Evolutionary conservation across 768 basidiomycete genomes (phyloP).

Genomic region (Coprinopsis strossmayeri): DNA sequence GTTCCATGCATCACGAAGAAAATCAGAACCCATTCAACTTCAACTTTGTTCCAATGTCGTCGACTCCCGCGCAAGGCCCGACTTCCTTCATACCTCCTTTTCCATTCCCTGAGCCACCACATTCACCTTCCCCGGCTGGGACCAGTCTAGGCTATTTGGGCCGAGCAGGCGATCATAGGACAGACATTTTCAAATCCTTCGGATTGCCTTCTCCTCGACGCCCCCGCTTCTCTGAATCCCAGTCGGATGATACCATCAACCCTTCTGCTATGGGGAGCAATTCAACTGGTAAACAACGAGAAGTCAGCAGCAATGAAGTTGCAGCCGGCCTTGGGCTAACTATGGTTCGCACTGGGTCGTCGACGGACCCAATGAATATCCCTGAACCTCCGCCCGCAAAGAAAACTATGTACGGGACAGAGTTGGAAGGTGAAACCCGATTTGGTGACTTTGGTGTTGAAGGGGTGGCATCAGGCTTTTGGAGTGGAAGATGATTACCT

Average conservation of each 20-base stretch:
- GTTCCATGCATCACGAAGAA: slow-evolving; percentile 43
- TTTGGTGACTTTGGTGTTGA: slow-evolving; percentile 83
- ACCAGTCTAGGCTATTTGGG: slow-evolving; percentile 19
- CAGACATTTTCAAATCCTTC: slow-evolving; percentile 41
- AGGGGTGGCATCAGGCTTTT: slow-evolving; percentile 68
- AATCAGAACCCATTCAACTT: slow-evolving; percentile 51
- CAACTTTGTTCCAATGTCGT: slow-evolving; percentile 42
- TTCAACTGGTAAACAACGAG: slow-evolving; percentile 20
- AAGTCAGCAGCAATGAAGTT: slow-evolving; percentile 37
- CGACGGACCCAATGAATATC: slow-evolving; percentile 15
- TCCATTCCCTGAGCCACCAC: slow-evolving; percentile 50
- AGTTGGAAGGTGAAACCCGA: slow-evolving; percentile 73
- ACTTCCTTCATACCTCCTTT: slow-evolving; percentile 37
- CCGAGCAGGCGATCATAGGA: slow-evolving; percentile 28
- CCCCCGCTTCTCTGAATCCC: slow-evolving; percentile 6
- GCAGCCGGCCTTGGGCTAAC: slow-evolving; percentile 39
- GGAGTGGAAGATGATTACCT: slow-evolving; percentile 39
- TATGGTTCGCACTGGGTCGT: slow-evolving; percentile 24
- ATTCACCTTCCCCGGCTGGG: slow-evolving; percentile 49
- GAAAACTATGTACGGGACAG: slow-evolving; percentile 81
- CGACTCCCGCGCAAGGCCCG: slow-evolving; percentile 36
- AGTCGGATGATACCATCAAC: slow-evolving; percentile 21
- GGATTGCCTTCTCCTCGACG: slow-evolving; percentile 35
- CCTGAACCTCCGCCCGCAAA: slow-evolving; percentile 39
- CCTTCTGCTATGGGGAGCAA: slow-evolving; percentile 28